Evolutionary conservation across 805 yeast species (phyloP).

Genomic region (Hanseniaspora guilliermondii): DNA sequence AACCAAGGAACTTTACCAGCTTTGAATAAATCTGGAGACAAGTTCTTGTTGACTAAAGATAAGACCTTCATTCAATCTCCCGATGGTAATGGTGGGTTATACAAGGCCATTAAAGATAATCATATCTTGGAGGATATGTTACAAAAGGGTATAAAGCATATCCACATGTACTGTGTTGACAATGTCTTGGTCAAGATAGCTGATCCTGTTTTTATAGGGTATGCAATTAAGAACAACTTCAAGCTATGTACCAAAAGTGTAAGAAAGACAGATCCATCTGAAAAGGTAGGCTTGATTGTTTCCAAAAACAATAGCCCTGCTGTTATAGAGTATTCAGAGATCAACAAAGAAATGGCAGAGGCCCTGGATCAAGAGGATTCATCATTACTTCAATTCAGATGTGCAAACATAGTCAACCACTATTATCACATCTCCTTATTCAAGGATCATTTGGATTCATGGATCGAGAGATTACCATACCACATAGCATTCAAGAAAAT

Average conservation of each 20-base stretch:
- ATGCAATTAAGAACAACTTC: conserved; percentile 52
- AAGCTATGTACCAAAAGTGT: conserved; percentile 89
- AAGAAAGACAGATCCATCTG: conserved; percentile 75
- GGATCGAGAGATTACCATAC: conserved; percentile 74
- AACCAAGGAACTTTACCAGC: conserved; percentile 96
- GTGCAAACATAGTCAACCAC: conserved; percentile 95
- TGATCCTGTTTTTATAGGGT: conserved; percentile 78
- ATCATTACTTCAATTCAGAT: conserved; percentile 62
- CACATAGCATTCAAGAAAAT: conserved; percentile 92
- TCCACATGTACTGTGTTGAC: conserved; percentile 96
- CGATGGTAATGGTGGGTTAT: conserved; percentile 96
- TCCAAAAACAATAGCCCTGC: conserved; percentile 56
- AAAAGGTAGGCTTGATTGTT: conserved; percentile 87
- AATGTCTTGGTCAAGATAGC: conserved; percentile 84
- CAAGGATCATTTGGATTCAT: conserved; percentile 42
- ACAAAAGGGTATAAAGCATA: conserved; percentile 61
- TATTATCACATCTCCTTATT: conserved; percentile 78
- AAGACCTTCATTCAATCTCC: conserved; percentile 66
- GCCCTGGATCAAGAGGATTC: conserved; percentile 40
- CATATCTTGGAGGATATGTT: conserved; percentile 57
- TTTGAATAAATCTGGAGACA: conserved; percentile 53
- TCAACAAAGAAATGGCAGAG: conserved; percentile 58
- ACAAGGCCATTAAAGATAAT: conserved; percentile 61
- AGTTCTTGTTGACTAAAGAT: conserved; percentile 47
- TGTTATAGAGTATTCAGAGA: conserved; percentile 92